Evolutionary conservation across 441 rosid genomes (phyloP), one percentile per base, ranked within the genome.

Genomic region (Iberis amara): DNA sequence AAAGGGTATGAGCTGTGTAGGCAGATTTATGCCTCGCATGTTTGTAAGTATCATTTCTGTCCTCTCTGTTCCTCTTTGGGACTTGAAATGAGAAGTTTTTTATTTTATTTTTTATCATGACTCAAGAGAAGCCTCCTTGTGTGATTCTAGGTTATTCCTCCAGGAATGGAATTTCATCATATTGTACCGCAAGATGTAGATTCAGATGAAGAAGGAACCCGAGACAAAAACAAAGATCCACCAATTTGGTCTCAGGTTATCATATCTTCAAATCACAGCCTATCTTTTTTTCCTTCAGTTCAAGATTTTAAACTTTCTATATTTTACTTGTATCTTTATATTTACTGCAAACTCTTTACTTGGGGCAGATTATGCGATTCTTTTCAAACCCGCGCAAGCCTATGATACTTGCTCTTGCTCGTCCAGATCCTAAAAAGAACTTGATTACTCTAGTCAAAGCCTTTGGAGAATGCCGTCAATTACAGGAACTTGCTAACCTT

Each of bases 391-490:
- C 99, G 4, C 82, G 82, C 35, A 92, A 92, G 60, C 99, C 97
- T 18, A 84, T 92, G 96, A 84, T 92, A 59, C 89, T 92, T 24
- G 99, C 96, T 44, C 92, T 92, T 72, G 97, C 99, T 31, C 76
- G 99, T 66, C 92, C 97, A 49, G 99, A 92, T 69, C 99, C 99
- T 28, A 89, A 92, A 67, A 92, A 92, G 85, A 89, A 92, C 58
- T 78, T 89, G 53, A 84, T 94, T 4, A 86, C 96, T 64, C 72
- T 89, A 76, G 92, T 92, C 42, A 86, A 86, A 81, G 99, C 97
- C 70, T 92, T 92, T 71, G 99, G 99, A 70, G 99, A 86, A 64
- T 92, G 97, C 59, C 94, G 85, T 24, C 88, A 78, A 31, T 40
- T 92, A 57, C 80, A 76, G 62, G 92, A 89, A 62, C 89, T 89